Base-by-base conservation (phyloP, 1,139 yeast genomes). In the Blastobotrys niveus region DNA sequence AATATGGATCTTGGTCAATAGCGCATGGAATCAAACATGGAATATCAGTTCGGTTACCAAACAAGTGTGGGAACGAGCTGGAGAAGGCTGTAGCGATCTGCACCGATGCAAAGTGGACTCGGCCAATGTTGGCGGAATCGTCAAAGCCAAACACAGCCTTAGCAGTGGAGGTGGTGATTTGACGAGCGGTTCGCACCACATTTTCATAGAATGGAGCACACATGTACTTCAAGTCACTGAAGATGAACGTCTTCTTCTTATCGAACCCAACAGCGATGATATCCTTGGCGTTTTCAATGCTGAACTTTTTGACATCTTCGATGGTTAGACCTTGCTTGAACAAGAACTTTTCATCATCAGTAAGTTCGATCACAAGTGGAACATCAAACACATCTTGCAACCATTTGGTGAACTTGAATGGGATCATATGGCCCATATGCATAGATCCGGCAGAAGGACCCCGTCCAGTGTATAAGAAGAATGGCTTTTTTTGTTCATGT, bases 11-110 rank as follows among this genome's bases (percentile, higher is more conserved):
- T 71, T 89, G 96, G 65, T 93, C 99, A 64, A 93, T 93, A 38
- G 99, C 99, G 74, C 98, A 93, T 32, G 99, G 99, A 65, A 93
- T 93, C 65, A 93, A 73, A 67, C 96, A 86, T 48, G 96, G 98
- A 36, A 70, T 64, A 1, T 96, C 89, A 66, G 83, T 82, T 40
- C 82, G 72, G 58, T 82, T 68, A 9, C 87, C 96, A 57, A 93
- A 77, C 25, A 93, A 83, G 55, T 83, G 95, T 2, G 98, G 98
- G 76, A 86, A 93, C 12, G 96, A 85, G 39, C 91, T 83, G 48
- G 96, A 94, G 72, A 93, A 89, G 2, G 96, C 93, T 17, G 97
- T 80, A 24, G 97, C 86, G 58, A 93, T 91, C 71, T 93, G 98
- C 58, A 93, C 79, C 43, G 95, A 84, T 21, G 97, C 97, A 70